phyloP scores from a whole-genome alignment of 2,329 filamentous ascomycete genomes.

The Zelopaecilomyces penicillatus region DNA sequence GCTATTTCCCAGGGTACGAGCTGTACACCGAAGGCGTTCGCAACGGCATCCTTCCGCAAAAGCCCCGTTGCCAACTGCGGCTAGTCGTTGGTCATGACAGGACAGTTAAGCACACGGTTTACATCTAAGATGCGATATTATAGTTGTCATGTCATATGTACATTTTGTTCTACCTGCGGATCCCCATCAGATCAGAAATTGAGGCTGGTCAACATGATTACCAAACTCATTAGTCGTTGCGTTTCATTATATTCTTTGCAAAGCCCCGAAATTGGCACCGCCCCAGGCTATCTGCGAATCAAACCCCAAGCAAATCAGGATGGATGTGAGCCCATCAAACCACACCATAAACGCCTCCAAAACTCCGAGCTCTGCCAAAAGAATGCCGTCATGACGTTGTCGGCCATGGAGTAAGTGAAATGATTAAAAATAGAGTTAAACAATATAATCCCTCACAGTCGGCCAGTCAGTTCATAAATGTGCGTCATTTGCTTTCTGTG shows the following conservation, averaged over 20 bases:
- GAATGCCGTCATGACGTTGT: too few species aligned
- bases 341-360: too few species aligned
- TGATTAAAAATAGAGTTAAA: too few species aligned
- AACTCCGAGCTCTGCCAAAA: too few species aligned
- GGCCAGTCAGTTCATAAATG: too few species aligned
- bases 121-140: conserved; percentile 15
- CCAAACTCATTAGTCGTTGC: neutral
- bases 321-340: too few species aligned
- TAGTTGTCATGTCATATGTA: neutral
- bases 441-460: too few species aligned
- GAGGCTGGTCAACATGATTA: neutral
- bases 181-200: neutral
- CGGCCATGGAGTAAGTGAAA: too few species aligned
- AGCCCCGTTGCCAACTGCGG: conserved; percentile 48
- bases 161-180: neutral
- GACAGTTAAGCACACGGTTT: conserved; percentile 47
- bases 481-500: too few species aligned
- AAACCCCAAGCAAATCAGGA: too few species aligned
- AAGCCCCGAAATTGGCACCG: too few species aligned
- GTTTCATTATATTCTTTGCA: neutral
- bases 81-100: conserved; percentile 54
- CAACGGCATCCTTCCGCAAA: conserved; percentile 44
- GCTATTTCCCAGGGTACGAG: conserved; percentile 65
- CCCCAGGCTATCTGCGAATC: too few species aligned
- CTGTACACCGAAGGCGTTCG: conserved; percentile 55